Conservation (phyloP, 2,329 filamentous ascomycete species). For the Ilyonectria robusta region DNA sequence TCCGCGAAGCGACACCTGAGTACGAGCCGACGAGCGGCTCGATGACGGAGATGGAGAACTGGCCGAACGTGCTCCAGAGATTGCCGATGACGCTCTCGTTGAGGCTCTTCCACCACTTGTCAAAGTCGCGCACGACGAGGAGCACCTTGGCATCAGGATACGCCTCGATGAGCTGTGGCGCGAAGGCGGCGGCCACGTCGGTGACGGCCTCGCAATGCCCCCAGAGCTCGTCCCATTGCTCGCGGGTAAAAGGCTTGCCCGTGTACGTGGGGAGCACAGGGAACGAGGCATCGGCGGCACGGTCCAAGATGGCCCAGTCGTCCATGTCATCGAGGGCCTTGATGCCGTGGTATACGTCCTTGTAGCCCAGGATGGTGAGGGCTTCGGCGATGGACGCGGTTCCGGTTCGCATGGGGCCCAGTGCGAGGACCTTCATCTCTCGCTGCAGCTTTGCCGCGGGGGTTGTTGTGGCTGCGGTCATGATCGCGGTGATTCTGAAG, state of each 20-base stretch:
- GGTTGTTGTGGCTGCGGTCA: background rate
- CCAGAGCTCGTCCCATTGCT: slow-evolving; percentile 53
- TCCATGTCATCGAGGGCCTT: slow-evolving; percentile 40
- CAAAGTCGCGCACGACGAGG: slow-evolving; percentile 49
- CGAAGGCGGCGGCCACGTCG: slow-evolving; percentile 49
- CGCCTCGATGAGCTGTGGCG: slow-evolving; percentile 44
- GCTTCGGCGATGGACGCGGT: slow-evolving; percentile 53
- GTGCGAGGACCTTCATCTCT: slow-evolving; percentile 49
- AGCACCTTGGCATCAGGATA: slow-evolving; percentile 55
- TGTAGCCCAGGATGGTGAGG: slow-evolving; percentile 51
- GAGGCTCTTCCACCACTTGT: slow-evolving; percentile 51
- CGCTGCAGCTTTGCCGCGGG: slow-evolving; percentile 22
- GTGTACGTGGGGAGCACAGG: slow-evolving; percentile 46
- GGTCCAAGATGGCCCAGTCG: slow-evolving; percentile 46
- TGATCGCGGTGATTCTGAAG: slow-evolving; percentile 6
- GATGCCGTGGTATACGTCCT: slow-evolving; percentile 51
- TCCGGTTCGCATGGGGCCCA: slow-evolving; percentile 52
- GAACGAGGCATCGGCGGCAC: slow-evolving; percentile 51
- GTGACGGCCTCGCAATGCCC: slow-evolving; percentile 49
- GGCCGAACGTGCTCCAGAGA: slow-evolving; percentile 37
- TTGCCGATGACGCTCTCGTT: slow-evolving; percentile 47
- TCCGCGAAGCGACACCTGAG: slow-evolving; percentile 43
- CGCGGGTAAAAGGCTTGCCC: slow-evolving; percentile 43
- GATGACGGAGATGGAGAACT: slow-evolving; percentile 37
- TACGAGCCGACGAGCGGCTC: slow-evolving; percentile 52